Evolutionary conservation across 2,329 filamentous ascomycete species (phyloP).

Genomic region (Trichoderma simmonsii): DNA sequence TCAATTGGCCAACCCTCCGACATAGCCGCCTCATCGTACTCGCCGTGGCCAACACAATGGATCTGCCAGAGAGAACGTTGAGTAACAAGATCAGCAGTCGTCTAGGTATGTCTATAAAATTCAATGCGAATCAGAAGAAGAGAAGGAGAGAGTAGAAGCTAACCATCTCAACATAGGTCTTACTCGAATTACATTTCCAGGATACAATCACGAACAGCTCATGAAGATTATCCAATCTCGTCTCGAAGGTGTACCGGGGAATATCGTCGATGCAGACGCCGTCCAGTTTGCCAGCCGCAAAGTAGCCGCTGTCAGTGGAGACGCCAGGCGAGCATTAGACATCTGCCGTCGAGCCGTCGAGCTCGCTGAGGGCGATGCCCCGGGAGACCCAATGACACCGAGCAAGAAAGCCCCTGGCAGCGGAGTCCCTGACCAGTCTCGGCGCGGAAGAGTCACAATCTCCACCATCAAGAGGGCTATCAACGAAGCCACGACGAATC

Average conservation of each 20-base stretch:
- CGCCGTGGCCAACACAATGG: conserved; percentile 98
- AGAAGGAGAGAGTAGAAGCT: neutral
- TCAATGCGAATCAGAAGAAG: neutral
- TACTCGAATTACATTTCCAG: conserved; percentile 93
- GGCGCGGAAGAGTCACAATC: conserved; percentile 72
- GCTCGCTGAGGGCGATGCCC: conserved; percentile 73
- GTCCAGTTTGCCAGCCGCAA: conserved; percentile 96
- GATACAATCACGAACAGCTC: conserved; percentile 94
- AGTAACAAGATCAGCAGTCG: conserved; percentile 98
- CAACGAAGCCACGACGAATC: conserved; percentile 89
- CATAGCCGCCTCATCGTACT: conserved; percentile 94
- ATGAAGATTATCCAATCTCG: conserved; percentile 98
- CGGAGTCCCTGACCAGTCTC: conserved; percentile 27
- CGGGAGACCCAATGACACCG: conserved; percentile 55
- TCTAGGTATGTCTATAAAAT: conserved; percentile 46
- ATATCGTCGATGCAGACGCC: conserved; percentile 88
- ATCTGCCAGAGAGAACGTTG: conserved; percentile 88
- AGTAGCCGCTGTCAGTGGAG: conserved; percentile 92
- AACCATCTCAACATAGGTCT: conserved; percentile 48
- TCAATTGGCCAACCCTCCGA: conserved; percentile 93
- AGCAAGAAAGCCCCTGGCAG: conserved; percentile 48
- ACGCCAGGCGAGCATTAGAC: conserved; percentile 86
- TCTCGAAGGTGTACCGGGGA: conserved; percentile 79
- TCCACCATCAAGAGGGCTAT: conserved; percentile 92
- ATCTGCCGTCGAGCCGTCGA: conserved; percentile 95